Base-by-base conservation (phyloP, 73 alveolate species). In the Paramecium bursaria region DNA sequence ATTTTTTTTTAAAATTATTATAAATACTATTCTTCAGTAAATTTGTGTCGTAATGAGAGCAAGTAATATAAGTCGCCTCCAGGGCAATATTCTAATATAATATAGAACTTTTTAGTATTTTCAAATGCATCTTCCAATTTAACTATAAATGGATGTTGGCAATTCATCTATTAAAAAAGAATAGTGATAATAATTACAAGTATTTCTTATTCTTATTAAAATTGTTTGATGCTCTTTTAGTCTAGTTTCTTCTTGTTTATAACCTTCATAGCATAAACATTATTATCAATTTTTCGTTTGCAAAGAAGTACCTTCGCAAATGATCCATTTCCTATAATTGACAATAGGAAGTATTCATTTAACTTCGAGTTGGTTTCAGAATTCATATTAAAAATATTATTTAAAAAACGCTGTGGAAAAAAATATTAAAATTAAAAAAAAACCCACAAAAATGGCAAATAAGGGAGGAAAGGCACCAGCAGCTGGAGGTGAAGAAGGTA, bases 111-210 rank as follows among this genome's bases (percentile, higher is more conserved):
- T 23, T 75, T 73, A 23, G 46, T 53, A 74, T 92, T 88, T 85
- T 92, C 85, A 89, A 95, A 95, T 19, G 98, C 97, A 52, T 91
- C 92, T 52, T 91, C 86, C 89, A 95, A 75, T 85, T 86, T 82
- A 30, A 93, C 92, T 26, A 95, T 87, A 75, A 91, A 95, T 17
- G 95, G 96, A 48, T 86, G 90, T 6, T 26, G 53, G 15, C 79
- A 60, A 29, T 60, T 30, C 30, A 21, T 3, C 79, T 60, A 30
- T 13, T 26, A n/a, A 14, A 10, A 27, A 60, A 14, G 5, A 7
- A 39, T 9, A 60, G 35, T 77, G 73, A 39, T 39, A 33, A 60
- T 74, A 35, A 85, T 75, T 90, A 85, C 93, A 51, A 91, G 86
- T 22, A 91, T 86, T 52, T 75, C 54, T 86, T 94, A 86, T 48